Percentiles rank a stretch among this genome's conserved stretches.
Evolutionary conservation across 768 basidiomycete species (phyloP).

Genomic region (Tephrocybe sp.): DNA sequence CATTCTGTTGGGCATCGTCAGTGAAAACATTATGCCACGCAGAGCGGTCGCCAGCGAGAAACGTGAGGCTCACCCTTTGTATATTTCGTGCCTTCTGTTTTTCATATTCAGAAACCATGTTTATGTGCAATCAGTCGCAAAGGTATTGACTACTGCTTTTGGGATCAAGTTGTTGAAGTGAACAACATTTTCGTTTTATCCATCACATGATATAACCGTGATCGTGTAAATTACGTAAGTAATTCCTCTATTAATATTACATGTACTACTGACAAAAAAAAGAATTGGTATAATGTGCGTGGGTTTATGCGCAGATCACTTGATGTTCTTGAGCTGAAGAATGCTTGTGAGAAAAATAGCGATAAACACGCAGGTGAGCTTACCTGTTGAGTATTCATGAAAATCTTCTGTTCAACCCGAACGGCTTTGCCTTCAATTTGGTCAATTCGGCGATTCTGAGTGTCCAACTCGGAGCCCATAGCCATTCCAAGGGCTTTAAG

Average conservation of each 20-base stretch:
- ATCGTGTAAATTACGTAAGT: constrained; percentile 13
- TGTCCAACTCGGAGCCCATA: constrained; percentile 87
- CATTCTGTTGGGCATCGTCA: constrained; percentile 34
- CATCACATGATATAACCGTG: constrained; percentile 22
- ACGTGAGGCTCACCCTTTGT: constrained; percentile 20
- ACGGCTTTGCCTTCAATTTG: constrained; percentile 79
- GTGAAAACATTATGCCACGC: not conserved
- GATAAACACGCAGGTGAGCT: constrained; percentile 10
- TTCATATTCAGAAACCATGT: constrained; percentile 34
- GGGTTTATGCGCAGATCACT: constrained; percentile 28
- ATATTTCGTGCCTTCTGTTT: constrained; percentile 33
- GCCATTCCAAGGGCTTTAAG: constrained; percentile 78
- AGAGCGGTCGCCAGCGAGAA: not conserved
- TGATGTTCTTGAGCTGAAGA: constrained; percentile 60
- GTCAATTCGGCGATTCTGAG: constrained; percentile 80
- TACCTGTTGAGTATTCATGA: constrained; percentile 82
- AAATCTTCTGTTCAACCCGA: constrained; percentile 70
- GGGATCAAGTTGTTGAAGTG: too few species aligned
- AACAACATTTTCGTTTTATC: not conserved
- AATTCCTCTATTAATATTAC: not conserved
- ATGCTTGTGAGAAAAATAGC: constrained; percentile 3
- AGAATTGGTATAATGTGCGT: not conserved
- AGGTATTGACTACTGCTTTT: too few species aligned
- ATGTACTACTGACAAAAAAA: constrained; percentile 17
- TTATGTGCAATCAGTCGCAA: not conserved